Conservation (phyloP, 345 rosid genomes). For the Salix udensis region DNA sequence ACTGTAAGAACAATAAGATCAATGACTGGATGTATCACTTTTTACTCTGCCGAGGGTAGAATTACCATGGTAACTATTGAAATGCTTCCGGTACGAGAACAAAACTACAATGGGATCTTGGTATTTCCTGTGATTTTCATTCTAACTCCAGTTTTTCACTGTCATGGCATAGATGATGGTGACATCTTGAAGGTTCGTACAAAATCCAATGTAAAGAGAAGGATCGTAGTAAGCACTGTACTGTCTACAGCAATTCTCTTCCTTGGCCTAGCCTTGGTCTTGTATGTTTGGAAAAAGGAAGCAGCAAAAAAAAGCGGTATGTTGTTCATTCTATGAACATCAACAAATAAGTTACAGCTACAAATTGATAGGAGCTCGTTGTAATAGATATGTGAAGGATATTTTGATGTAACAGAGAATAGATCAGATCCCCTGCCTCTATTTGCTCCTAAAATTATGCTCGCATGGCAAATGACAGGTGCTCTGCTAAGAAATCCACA, state of each 20-base stretch:
- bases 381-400: not conserved
- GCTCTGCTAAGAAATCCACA: not conserved
- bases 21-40: not conserved
- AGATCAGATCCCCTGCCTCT: not conserved
- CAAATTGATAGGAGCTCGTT: too few species aligned
- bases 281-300: constrained; percentile 7
- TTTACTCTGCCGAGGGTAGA: not conserved
- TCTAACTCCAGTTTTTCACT: not conserved
- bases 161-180: not conserved
- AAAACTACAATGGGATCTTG: not conserved
- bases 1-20: too few species aligned
- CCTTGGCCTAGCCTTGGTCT: not conserved
- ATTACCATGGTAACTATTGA: too few species aligned
- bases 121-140: not conserved
- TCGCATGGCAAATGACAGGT: not conserved
- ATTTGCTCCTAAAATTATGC: not conserved
- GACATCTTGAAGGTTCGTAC: too few species aligned
- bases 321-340: not conserved
- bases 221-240: not conserved
- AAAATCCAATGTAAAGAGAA: not conserved
- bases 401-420: not conserved
- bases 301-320: not conserved
- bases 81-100: not conserved
- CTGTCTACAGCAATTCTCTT: not conserved
- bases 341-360: not conserved